These are phyloP conservation scores for Microsporum canis DNA, from an alignment of 2,329 filamentous ascomycete species.

Conservation along the genomic window DNA sequence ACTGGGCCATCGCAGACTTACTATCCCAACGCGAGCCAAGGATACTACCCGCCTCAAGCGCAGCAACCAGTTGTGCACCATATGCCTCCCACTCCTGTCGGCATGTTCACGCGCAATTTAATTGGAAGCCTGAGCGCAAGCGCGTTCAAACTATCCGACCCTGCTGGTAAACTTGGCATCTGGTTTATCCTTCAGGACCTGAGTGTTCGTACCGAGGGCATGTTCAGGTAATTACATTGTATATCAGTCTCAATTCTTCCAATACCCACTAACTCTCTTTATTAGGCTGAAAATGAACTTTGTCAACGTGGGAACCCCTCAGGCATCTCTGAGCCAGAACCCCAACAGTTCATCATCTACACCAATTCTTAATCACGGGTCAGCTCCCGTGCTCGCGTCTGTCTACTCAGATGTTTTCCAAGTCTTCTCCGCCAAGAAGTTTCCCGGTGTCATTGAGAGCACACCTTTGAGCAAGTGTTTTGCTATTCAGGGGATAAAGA, in stretches of 20 bases:
- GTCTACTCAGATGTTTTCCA: constrained; percentile 83
- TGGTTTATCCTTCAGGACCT: constrained; percentile 97
- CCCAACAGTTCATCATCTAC: constrained; percentile 21
- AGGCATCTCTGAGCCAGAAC: background rate
- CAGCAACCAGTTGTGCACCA: constrained; percentile 14
- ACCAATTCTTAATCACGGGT: constrained; percentile 56
- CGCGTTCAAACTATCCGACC: constrained; percentile 71
- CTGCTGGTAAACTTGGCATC: constrained; percentile 69
- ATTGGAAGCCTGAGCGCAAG: constrained; percentile 87
- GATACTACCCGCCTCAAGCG: constrained; percentile 4
- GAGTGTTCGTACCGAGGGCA: constrained; percentile 84
- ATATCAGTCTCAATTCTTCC: background rate
- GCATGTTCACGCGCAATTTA: constrained; percentile 89
- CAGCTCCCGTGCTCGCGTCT: constrained; percentile 70
- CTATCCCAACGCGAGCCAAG: constrained; percentile 7
- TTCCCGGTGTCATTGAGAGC: constrained; percentile 92
- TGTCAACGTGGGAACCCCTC: constrained; percentile 61
- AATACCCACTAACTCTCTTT: background rate
- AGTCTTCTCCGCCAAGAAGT: constrained; percentile 95
- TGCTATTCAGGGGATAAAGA: constrained; percentile 88
- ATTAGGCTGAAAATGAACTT: constrained; percentile 59
- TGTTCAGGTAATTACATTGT: constrained; percentile 55
- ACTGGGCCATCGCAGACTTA: constrained; percentile 15
- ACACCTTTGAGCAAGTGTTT: constrained; percentile 86
- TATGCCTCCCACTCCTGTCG: constrained; percentile 44